These are phyloP conservation scores for Blastocystis sp. DNA, from an alignment of 352 stramenopile genomes.

Conservation along the genomic window DNA sequence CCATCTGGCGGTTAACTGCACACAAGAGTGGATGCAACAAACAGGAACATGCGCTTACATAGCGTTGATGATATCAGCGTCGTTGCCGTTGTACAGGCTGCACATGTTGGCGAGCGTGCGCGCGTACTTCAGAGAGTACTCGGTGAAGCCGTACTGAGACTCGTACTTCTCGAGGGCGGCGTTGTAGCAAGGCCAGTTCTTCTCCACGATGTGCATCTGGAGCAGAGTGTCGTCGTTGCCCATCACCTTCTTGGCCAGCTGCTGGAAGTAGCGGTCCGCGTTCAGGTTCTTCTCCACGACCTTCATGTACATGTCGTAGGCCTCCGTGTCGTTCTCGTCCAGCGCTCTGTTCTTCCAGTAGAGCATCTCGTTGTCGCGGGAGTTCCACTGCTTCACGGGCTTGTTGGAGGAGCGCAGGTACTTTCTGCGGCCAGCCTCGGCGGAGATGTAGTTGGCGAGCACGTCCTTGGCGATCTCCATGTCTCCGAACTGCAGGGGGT, in stretches of 20 bases:
- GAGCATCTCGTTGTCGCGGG: constrained; percentile 53
- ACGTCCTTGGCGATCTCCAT: constrained; percentile 69
- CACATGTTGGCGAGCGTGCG: constrained; percentile 64
- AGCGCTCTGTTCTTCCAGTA: constrained; percentile 61
- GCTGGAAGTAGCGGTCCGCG: constrained; percentile 52
- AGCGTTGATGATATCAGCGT: constrained; percentile 48
- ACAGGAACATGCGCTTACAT: constrained; percentile 50
- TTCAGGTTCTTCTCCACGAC: constrained; percentile 55
- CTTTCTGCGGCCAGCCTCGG: not conserved
- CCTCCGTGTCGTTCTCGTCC: constrained; percentile 40
- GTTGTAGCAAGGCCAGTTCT: constrained; percentile 68
- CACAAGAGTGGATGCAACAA: not conserved
- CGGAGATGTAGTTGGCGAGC: constrained; percentile 69
- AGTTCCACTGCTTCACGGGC: constrained; percentile 35
- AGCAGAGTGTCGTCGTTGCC: constrained; percentile 28
- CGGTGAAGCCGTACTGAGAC: constrained; percentile 61
- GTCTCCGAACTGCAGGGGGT: constrained; percentile 71
- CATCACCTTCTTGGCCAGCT: constrained; percentile 66
- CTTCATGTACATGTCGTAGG: constrained; percentile 62
- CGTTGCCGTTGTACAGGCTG: constrained; percentile 53
- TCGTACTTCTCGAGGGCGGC: constrained; percentile 64
- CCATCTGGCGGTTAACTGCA: too few relatives aligned
- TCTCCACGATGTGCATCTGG: constrained; percentile 7
- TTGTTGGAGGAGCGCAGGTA: constrained; percentile 20
- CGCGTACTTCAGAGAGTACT: constrained; percentile 68